Evolutionary conservation across 805 yeast species (phyloP).

Genomic region (Ogataea glucozyma): DNA sequence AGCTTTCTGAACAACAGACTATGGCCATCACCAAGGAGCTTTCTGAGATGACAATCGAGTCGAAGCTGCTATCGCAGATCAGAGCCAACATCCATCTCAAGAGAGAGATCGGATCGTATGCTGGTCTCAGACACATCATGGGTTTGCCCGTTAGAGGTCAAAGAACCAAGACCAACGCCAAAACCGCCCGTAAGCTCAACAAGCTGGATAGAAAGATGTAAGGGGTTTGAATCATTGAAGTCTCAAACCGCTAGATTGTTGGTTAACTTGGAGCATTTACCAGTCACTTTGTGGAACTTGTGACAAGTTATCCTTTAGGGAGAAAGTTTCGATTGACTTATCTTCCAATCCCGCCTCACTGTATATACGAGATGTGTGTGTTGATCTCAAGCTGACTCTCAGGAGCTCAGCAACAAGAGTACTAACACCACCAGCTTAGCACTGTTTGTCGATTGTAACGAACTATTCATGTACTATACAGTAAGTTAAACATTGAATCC

Average conservation of each 20-base stretch:
- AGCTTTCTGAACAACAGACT: constrained; percentile 82
- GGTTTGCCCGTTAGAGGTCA: constrained; percentile 88
- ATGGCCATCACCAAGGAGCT: constrained; percentile 86
- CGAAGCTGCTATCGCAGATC: constrained; percentile 70
- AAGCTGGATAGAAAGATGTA: constrained; percentile 55
- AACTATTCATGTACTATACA: background rate
- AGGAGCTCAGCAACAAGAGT: too few species aligned
- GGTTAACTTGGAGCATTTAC: too few species aligned
- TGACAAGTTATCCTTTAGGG: too few species aligned
- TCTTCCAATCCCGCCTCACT: background rate
- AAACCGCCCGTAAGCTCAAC: constrained; percentile 86
- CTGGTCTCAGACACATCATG: constrained; percentile 85
- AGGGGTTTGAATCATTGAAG: background rate
- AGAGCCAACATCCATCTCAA: constrained; percentile 77
- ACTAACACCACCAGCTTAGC: too few species aligned
- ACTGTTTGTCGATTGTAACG: too few species aligned
- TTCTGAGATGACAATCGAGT: constrained; percentile 79
- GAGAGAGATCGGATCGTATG: constrained; percentile 79
- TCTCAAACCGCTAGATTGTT: too few species aligned
- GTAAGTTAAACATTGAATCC: background rate
- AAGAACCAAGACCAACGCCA: constrained; percentile 86
- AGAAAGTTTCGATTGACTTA: too few species aligned
- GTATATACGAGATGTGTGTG: background rate
- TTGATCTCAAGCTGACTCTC: too few species aligned
- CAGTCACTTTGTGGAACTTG: too few species aligned